Conservation (phyloP, 148 eudicot species). For the Vaccinium macrocarpon region DNA sequence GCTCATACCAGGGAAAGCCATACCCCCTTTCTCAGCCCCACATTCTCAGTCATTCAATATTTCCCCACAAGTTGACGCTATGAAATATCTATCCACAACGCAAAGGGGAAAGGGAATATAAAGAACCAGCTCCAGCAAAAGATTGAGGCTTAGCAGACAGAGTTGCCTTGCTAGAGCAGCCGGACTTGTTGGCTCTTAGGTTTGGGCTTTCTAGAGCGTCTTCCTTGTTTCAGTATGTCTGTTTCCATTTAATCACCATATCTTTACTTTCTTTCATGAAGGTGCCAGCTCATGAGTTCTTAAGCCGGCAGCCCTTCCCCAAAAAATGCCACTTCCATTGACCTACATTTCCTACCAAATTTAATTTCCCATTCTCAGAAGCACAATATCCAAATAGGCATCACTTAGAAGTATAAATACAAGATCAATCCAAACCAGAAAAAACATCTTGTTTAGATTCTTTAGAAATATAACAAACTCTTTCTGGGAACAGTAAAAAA, state of each 20-base stretch:
- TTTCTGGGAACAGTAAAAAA: neutral
- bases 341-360: constrained; percentile 1
- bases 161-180: neutral
- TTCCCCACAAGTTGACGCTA: no score
- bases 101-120: neutral
- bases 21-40: no score
- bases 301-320: neutral
- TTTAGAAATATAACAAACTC: neutral
- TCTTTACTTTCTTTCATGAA: neutral
- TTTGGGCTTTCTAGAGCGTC: neutral
- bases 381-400: neutral
- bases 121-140: neutral
- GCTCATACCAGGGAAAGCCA: no score
- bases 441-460: neutral
- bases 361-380: neutral
- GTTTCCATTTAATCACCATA: neutral
- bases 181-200: neutral
- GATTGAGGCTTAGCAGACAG: neutral
- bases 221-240: neutral
- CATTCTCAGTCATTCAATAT: no score
- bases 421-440: neutral
- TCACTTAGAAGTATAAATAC: neutral
- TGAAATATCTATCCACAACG: neutral
- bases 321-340: neutral
- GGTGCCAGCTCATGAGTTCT: neutral